Evolutionary conservation across 1,284 basidiomycete genomes (phyloP).

Genomic region (Leccinum insigne): DNA sequence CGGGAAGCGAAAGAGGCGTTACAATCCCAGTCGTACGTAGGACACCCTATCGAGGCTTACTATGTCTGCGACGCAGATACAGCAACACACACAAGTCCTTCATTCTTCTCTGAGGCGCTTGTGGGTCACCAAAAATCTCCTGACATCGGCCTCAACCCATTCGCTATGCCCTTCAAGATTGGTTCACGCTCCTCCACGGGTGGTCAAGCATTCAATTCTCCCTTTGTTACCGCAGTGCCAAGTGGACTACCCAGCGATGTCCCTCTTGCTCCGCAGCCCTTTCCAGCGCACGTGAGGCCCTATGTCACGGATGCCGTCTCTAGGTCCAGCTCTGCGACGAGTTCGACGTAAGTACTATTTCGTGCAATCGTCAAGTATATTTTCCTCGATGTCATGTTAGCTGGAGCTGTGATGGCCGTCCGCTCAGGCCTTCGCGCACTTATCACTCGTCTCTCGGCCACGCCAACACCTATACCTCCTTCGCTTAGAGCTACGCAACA

Average conservation of each 20-base stretch:
- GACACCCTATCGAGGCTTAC: conserved; percentile 46
- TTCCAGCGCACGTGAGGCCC: conserved; percentile 20
- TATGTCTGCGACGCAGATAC: conserved; percentile 37
- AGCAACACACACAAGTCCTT: conserved; percentile 18
- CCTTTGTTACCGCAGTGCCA: conserved; percentile 6
- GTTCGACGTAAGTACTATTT: conserved; percentile 33
- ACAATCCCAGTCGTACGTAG: conserved; percentile 60
- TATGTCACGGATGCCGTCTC: conserved; percentile 29
- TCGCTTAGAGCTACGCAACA: conserved; percentile 16
- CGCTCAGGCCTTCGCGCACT: conserved; percentile 17
- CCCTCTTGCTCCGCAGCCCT: conserved; percentile 33
- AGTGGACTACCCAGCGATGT: conserved; percentile 24
- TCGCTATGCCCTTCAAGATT: conserved; percentile 33
- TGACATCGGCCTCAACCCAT: conserved; percentile 34
- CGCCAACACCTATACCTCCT: conserved; percentile 22
- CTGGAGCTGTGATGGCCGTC: conserved; percentile 33
- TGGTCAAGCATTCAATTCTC: conserved; percentile 10
- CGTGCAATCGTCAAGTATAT: background rate
- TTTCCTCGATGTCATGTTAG: conserved; percentile 19
- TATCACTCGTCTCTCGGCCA: conserved; percentile 15
- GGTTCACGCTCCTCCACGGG: conserved; percentile 13
- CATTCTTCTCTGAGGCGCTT: conserved; percentile 12
- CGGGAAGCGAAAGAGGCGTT: conserved; percentile 62
- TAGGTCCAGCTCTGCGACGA: conserved; percentile 36
- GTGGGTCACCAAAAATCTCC: conserved; percentile 17